Base-by-base conservation (phyloP, 2,329 filamentous ascomycete genomes). In the Epichloe baconii region DNA sequence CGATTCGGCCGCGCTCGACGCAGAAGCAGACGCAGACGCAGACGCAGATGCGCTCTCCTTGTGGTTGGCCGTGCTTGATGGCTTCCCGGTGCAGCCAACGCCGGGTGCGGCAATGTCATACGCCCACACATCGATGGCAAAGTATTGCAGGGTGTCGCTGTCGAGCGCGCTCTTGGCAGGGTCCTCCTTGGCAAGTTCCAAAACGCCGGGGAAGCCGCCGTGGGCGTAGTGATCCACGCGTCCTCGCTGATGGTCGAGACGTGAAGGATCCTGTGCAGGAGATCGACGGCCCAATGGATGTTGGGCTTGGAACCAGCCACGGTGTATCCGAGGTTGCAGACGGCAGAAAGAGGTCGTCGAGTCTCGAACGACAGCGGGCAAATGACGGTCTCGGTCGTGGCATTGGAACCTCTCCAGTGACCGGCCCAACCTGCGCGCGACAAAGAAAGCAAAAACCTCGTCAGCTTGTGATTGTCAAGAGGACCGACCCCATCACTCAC, bases 251-350 rank as follows among this genome's bases (percentile, higher is more conserved):
- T 72, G 31, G 68, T 67, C 4, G 80, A 76, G 8, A 85, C 68
- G 64, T 86, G 83, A 55, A 79, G 77, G 4, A 85, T 66, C 23
- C 83, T 79, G 64, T 86, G 83, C 48, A 86, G 66, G 26, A 86
- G 71, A 55, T 86, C 83, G 1, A 75, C 75, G 0, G 78, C 82
- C 73, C 79, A 86, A 71, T 77, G 86, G 40, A 74, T 73, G 63
- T 81, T 82, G 15, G 78, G 73, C 26, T 72, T 65, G 4, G 71
- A 74, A 12, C 67, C 66, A 5, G 79, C 71, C 7, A 86, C 76
- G 7, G 73, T 79, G 66, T 83, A 85, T 48, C 82, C 83, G 17
- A 75, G 68, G 26, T 71, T 73, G 63, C 83, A 86, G 59, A 86
- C 70, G 34, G 74, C 72, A 48, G 74, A 69, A 7, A 86, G 74